These are phyloP conservation scores for Aphanomyces euteiches DNA, from an alignment of 352 stramenopile species.

Conservation along the genomic window DNA sequence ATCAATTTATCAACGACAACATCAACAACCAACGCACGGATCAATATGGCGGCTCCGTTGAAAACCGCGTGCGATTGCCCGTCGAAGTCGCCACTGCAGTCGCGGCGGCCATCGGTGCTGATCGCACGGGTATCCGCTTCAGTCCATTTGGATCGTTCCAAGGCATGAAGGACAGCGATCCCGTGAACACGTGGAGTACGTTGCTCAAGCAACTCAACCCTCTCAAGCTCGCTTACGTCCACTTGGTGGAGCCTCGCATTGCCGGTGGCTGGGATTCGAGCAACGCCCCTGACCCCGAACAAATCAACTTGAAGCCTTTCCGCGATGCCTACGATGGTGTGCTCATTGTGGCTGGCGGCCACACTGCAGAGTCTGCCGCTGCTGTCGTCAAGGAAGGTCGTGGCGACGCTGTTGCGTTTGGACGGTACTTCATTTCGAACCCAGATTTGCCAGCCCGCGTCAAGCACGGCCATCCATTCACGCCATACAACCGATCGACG, in stretches of 20 bases:
- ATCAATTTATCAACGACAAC: conserved; percentile 46
- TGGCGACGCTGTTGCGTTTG: conserved; percentile 62
- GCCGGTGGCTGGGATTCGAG: conserved; percentile 36
- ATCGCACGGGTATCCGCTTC: conserved; percentile 39
- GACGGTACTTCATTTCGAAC: conserved; percentile 71
- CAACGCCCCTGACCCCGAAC: conserved; percentile 11
- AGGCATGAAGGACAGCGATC: conserved; percentile 38
- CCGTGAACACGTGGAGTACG: conserved; percentile 40
- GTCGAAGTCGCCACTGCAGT: conserved; percentile 58
- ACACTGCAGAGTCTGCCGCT: conserved; percentile 45
- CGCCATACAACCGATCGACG: conserved; percentile 41
- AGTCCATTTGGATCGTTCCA: conserved; percentile 37
- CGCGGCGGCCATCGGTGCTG: conserved; percentile 34
- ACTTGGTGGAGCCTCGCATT: conserved; percentile 57
- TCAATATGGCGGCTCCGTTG: conserved; percentile 70
- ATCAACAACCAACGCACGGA: conserved; percentile 72
- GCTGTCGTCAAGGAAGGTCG: conserved; percentile 48
- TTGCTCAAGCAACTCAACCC: conserved; percentile 43
- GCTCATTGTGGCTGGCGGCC: conserved; percentile 56
- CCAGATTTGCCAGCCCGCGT: conserved; percentile 64
- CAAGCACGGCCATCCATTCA: conserved; percentile 43
- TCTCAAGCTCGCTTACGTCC: conserved; percentile 55
- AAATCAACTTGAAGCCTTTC: conserved; percentile 43
- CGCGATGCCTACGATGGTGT: conserved; percentile 58
- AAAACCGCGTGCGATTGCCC: conserved; percentile 71